Base-by-base conservation (phyloP, 352 stramenopile species). In the Thalassiosira sp. region DNA sequence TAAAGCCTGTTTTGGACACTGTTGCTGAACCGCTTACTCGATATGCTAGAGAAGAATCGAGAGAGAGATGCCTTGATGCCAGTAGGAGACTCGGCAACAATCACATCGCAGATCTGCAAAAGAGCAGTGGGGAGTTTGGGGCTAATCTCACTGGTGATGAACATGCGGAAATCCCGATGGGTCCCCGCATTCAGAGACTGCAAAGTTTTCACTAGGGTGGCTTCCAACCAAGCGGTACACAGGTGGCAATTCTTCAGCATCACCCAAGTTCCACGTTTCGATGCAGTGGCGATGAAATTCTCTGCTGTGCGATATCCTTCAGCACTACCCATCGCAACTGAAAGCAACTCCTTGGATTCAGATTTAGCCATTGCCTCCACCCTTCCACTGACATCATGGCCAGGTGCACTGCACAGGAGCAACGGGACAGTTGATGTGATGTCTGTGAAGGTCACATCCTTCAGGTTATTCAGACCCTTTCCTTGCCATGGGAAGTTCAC, bases 171-270 rank as follows among this genome's bases (percentile, higher is more conserved):
- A 51, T 93, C 83, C 31, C 77, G 45, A 69, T 94, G 84, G 10
- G 79, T 90, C 40, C 77, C 71, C 37, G 40, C 58, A 54, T 81
- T 80, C 2, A 92, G 66, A 15, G 83, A 84, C 52, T 94, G 85
- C 18, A 99, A 88, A 79, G 95, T 97, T 84, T 99, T 99, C 70
- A 99, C 97, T 15, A 99, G 90, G 15, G 89, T 86, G 25, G 91
- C 93, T 18, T 93, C 90, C 6, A 99, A 90, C 97, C 97, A 99
- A 52, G 95, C 89, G 35, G 93, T 95, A 69, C 96, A 99, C 42
- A 99, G 84, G 81, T 99, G 98, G 20, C 98, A 95, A 89, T 99
- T 99, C 40, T 98, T 97, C 63, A 99, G 86, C 77, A 99, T 90
- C 8, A 99, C 90, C 97, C 97, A 99, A 24, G 90, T 96, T 35